Base-by-base conservation (phyloP, 2,329 filamentous ascomycete genomes). In the Nigrograna mackinnonii region DNA sequence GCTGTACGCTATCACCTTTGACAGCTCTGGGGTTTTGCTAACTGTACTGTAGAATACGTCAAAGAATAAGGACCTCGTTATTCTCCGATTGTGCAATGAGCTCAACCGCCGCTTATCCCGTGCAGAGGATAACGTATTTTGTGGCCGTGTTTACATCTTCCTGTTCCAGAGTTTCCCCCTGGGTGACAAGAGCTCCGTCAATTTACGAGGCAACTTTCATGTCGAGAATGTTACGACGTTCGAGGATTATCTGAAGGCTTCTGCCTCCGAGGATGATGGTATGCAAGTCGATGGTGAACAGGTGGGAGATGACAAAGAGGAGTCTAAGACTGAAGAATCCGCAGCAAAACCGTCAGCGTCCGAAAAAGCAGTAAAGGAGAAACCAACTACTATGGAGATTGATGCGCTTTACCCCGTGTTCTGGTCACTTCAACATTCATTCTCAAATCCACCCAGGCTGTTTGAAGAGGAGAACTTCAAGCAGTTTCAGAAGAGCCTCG, bases 161-260 rank as follows among this genome's bases (percentile, higher is more conserved):
- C 83, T 99, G 64, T 99, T 97, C 69, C 94, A 99, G 67, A 95
- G 91, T 67, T 97, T 99, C 60, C 94, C 94, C 1, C 77, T 99
- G 0, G 92, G 92, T 22, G 95, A 99, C 69, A 94, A 92, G 66
- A 97, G 94, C 66, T 96, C 94, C 0, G 94, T 99, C 37, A 99
- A 99, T 62, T 78, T 97, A 28, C 83, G 94, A 38, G 94, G 94
- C 55, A 92, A 97, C 71, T 99, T 94, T 55, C 94, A 99, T 61
- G 83, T 88, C 19, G 94, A 97, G 60, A 99, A 99, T 74, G 82
- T 91, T 41, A 99, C 95, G 1, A 84, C 82, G 0, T 99, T 84
- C 60, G 89, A 96, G 59, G 78, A 84, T 22, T 70, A 75, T 5
- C 56, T 72, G 11, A 60, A 67, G 21, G 57, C 66, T 35, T 45